These are phyloP conservation scores for Yamadazyma atmosphaerica DNA, from an alignment of 1,139 yeast species.

Conservation along the genomic window DNA sequence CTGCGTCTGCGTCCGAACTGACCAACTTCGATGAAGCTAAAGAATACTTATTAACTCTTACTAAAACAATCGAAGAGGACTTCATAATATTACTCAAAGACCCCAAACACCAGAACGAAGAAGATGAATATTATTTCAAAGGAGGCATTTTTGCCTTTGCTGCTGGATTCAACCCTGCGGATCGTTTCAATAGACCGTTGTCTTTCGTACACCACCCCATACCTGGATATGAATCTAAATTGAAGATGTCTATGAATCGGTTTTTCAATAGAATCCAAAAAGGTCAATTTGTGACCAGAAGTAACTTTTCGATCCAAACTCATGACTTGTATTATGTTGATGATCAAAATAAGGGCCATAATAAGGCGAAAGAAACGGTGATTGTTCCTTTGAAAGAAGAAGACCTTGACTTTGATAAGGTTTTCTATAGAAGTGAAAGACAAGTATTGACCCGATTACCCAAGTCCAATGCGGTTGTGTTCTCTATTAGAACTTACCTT, in stretches of 20 bases:
- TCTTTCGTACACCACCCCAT: constrained; percentile 62
- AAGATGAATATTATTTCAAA: constrained; percentile 60
- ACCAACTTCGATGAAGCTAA: constrained; percentile 18
- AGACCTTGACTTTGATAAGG: constrained; percentile 53
- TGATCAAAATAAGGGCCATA: constrained; percentile 50
- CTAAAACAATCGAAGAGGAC: constrained; percentile 65
- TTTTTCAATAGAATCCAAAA: constrained; percentile 52
- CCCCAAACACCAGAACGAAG: constrained; percentile 32
- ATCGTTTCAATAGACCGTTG: constrained; percentile 54
- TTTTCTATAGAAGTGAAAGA: constrained; percentile 61
- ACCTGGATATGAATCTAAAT: constrained; percentile 56
- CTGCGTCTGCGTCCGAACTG: constrained; percentile 22
- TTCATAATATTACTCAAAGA: constrained; percentile 59
- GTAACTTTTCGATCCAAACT: constrained; percentile 64
- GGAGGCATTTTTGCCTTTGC: constrained; percentile 72
- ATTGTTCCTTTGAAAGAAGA: constrained; percentile 30
- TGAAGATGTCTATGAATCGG: constrained; percentile 61
- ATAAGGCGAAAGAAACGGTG: constrained; percentile 23
- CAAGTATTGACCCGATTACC: constrained; percentile 63
- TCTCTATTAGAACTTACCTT: constrained; percentile 65
- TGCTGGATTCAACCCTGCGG: constrained; percentile 69
- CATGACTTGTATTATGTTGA: constrained; percentile 54
- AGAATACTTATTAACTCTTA: constrained; percentile 42
- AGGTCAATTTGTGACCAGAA: constrained; percentile 56
- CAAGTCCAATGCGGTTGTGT: constrained; percentile 50